A percentile compares a stretch with the other conserved stretches of the same genome.
phyloP scores from a whole-genome alignment of 352 stramenopile genomes.

The Globisporangium emineosum region DNA sequence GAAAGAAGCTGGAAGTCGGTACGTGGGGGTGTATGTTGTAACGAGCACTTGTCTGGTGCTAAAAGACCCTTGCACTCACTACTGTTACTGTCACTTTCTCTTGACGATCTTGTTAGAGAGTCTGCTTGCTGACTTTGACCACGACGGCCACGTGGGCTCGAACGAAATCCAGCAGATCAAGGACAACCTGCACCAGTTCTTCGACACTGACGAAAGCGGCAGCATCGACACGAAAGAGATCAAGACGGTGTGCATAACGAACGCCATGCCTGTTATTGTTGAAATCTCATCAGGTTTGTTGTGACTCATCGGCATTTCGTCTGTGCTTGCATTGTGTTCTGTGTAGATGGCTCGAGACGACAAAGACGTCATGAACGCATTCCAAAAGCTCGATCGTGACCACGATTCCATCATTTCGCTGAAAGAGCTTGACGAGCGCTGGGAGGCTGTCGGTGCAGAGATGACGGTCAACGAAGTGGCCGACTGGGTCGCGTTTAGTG shows the following conservation, averaged over 20 bases:
- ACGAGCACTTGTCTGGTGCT: not conserved
- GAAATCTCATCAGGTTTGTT: no score
- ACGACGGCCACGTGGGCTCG: conserved; percentile 68
- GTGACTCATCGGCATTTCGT: no score
- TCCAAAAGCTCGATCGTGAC: conserved; percentile 76
- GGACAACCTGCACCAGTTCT: conserved; percentile 75
- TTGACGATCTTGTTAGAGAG: no score
- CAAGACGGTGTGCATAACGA: conserved; percentile 35
- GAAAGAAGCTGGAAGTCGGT: conserved; percentile 18
- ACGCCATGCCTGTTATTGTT: no score
- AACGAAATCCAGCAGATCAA: conserved; percentile 81
- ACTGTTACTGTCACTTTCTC: not conserved
- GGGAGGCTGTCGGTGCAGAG: conserved; percentile 74
- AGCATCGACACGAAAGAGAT: conserved; percentile 74
- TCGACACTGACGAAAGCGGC: conserved; percentile 77
- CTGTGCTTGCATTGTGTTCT: not conserved
- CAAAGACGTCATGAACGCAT: conserved; percentile 62
- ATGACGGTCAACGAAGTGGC: conserved; percentile 84
- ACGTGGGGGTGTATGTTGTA: not conserved
- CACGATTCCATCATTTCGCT: conserved; percentile 80
- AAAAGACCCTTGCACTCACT: not conserved
- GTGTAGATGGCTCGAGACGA: conserved; percentile 47
- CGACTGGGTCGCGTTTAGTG: conserved; percentile 78
- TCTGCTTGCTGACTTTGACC: conserved; percentile 75
- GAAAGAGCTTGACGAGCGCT: conserved; percentile 79